Percentiles rank a stretch among this genome's conserved stretches.
Conservation (phyloP, 805 yeast genomes). For the Wickerhamiella galacta region DNA sequence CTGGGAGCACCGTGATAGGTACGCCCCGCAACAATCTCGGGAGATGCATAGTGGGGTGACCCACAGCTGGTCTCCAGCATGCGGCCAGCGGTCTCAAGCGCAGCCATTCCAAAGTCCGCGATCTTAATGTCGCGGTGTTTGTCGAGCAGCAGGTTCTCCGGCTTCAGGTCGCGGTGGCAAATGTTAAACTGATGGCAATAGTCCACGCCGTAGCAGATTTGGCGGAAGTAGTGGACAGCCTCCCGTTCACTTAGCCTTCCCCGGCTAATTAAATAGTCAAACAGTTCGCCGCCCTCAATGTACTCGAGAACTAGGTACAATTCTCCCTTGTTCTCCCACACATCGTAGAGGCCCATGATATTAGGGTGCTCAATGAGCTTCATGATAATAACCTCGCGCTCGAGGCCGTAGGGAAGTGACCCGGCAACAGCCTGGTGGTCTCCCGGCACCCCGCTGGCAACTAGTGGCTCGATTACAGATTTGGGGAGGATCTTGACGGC, state of each 20-base stretch:
- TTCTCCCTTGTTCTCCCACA: slow-evolving; percentile 93
- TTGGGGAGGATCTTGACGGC: slow-evolving; percentile 96
- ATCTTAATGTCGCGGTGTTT: slow-evolving; percentile 77
- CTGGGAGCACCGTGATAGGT: slow-evolving; percentile 93
- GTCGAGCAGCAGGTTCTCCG: slow-evolving; percentile 66
- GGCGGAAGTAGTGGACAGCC: slow-evolving; percentile 79
- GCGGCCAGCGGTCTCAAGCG: slow-evolving; percentile 67
- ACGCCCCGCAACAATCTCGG: slow-evolving; percentile 90
- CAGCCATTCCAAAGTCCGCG: slow-evolving; percentile 99
- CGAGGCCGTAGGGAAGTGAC: slow-evolving; percentile 76
- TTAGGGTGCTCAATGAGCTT: slow-evolving; percentile 86
- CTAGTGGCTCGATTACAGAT: slow-evolving; percentile 30
- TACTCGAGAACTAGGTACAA: slow-evolving; percentile 83
- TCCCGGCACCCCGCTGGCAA: slow-evolving; percentile 14
- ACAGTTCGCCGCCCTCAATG: slow-evolving; percentile 93
- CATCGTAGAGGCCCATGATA: slow-evolving; percentile 85
- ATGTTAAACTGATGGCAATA: slow-evolving; percentile 77
- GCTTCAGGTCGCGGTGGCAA: slow-evolving; percentile 77
- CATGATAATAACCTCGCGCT: slow-evolving; percentile 94
- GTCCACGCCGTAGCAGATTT: slow-evolving; percentile 65
- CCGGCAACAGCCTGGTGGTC: slow-evolving; percentile 16
- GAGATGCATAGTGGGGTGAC: slow-evolving; percentile 96
- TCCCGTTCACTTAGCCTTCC: slow-evolving; percentile 82
- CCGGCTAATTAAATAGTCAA: slow-evolving; percentile 74
- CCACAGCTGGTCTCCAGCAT: slow-evolving; percentile 92